These are phyloP conservation scores for Stephanodiscus triporus DNA, from an alignment of 108 stramenopile genomes.

Conservation along the genomic window DNA sequence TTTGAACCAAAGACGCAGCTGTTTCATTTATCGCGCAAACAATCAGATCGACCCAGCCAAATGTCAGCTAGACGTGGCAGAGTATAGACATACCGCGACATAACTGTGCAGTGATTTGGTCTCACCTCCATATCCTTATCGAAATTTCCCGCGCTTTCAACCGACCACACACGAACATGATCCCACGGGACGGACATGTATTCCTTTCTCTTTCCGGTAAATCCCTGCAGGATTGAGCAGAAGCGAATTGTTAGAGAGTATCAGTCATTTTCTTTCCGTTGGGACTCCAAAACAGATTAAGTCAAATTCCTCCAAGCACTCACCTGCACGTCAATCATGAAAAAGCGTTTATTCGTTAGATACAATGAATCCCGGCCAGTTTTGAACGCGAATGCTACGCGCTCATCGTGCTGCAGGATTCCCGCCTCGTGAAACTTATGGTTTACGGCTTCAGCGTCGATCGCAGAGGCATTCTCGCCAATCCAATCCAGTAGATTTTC, in stretches of 20 bases:
- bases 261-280: not conserved
- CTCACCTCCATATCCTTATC: constrained; percentile 65
- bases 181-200: constrained; percentile 62
- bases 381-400: constrained; percentile 69
- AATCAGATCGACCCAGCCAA: not conserved
- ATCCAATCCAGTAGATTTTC: constrained; percentile 55
- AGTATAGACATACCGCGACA: constrained; percentile 3
- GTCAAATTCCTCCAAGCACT: constrained; percentile 12
- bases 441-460: constrained; percentile 55
- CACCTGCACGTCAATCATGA: constrained; percentile 49
- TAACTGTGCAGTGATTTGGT: not conserved
- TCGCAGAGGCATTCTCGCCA: constrained; percentile 60
- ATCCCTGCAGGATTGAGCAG: constrained; percentile 40
- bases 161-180: constrained; percentile 55
- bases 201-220: constrained; percentile 63
- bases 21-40: not conserved
- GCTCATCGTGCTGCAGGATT: constrained; percentile 66
- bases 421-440: constrained; percentile 51
- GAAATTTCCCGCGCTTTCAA: constrained; percentile 70
- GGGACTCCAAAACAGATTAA: not conserved
- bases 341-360: constrained; percentile 53
- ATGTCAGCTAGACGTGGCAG: not conserved
- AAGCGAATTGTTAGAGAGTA: not conserved
- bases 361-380: constrained; percentile 64
- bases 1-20: constrained; percentile 36